Percentiles rank a stretch among this genome's conserved stretches.
Evolutionary conservation across 192 early-diverging fungal genomes (phyloP).

Genomic region (Backusella parvicylindrica): DNA sequence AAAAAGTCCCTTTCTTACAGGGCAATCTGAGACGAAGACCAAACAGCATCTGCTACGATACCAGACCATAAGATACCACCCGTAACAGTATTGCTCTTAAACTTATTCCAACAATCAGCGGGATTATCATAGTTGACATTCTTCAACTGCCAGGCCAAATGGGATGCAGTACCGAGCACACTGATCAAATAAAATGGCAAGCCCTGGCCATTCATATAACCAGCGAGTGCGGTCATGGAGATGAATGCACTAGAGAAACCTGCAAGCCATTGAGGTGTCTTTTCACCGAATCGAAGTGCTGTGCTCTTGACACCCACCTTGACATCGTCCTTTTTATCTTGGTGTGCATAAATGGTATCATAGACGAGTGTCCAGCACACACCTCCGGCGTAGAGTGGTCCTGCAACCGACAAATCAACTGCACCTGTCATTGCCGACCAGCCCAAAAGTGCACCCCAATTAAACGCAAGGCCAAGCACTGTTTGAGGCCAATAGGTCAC

Average conservation of each 20-base stretch:
- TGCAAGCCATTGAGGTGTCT: constrained; percentile 63
- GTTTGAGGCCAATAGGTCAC: constrained; percentile 94
- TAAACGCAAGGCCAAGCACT: constrained; percentile 87
- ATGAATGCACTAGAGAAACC: constrained; percentile 71
- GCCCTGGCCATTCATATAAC: constrained; percentile 78
- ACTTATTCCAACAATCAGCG: constrained; percentile 68
- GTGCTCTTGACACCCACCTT: constrained; percentile 89
- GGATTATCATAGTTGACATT: constrained; percentile 67
- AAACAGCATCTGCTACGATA: constrained; percentile 57
- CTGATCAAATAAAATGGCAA: constrained; percentile 68
- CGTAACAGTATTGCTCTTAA: constrained; percentile 75
- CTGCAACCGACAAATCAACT: constrained; percentile 62
- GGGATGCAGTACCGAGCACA: constrained; percentile 67
- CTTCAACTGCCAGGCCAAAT: constrained; percentile 80
- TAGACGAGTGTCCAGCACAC: constrained; percentile 94
- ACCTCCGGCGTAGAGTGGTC: constrained; percentile 83
- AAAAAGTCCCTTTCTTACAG: not conserved
- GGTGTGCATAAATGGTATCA: constrained; percentile 97
- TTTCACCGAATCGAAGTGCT: constrained; percentile 78
- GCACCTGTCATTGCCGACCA: constrained; percentile 76
- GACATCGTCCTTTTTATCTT: constrained; percentile 92
- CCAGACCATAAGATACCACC: constrained; percentile 78
- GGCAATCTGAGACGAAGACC: not conserved
- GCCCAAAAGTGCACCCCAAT: constrained; percentile 91
- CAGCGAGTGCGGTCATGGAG: constrained; percentile 63